phyloP scores from a whole-genome alignment of 2,329 filamentous ascomycete species.

The Westerdykella ornata region DNA sequence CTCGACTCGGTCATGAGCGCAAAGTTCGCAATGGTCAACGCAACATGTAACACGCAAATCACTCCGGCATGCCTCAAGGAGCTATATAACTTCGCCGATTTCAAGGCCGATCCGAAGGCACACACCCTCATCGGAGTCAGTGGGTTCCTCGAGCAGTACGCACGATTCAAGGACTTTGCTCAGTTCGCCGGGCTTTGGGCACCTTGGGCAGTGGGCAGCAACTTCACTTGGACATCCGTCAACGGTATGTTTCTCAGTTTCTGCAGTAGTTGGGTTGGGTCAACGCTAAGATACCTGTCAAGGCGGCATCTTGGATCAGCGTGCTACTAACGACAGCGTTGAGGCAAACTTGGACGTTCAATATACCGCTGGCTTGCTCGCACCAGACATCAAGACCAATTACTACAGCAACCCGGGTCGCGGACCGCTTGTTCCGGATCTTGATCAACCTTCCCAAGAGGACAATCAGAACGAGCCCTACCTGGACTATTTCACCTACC shows the following conservation, averaged over 20 bases:
- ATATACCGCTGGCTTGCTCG: slow-evolving; percentile 43
- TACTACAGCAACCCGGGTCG: slow-evolving; percentile 46
- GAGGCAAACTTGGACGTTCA: slow-evolving; percentile 49
- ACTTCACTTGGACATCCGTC: slow-evolving; percentile 41
- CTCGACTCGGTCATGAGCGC: not conserved
- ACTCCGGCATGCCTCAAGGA: slow-evolving; percentile 44
- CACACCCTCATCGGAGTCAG: slow-evolving; percentile 40
- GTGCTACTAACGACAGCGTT: slow-evolving; percentile 36
- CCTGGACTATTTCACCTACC: slow-evolving; percentile 36
- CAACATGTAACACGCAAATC: slow-evolving; percentile 40
- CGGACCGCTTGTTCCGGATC: slow-evolving; percentile 42
- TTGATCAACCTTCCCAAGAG: slow-evolving; percentile 40
- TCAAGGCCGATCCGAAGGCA: slow-evolving; percentile 35
- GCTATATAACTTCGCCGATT: slow-evolving; percentile 41
- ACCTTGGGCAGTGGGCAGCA: slow-evolving; percentile 38
- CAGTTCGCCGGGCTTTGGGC: slow-evolving; percentile 38
- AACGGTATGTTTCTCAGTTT: slow-evolving; percentile 32
- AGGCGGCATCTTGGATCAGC: slow-evolving; percentile 30
- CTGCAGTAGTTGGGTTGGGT: not conserved
- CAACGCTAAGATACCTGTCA: slow-evolving; percentile 1
- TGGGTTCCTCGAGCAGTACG: slow-evolving; percentile 46
- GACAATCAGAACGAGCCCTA: slow-evolving; percentile 46
- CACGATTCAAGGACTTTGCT: slow-evolving; percentile 42
- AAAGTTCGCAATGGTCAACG: slow-evolving; percentile 23
- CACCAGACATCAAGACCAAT: slow-evolving; percentile 38